Percentiles rank a stretch among this genome's conserved stretches.
phyloP scores from a whole-genome alignment of 2,329 filamentous ascomycete genomes.

The Diaporthe vexans region DNA sequence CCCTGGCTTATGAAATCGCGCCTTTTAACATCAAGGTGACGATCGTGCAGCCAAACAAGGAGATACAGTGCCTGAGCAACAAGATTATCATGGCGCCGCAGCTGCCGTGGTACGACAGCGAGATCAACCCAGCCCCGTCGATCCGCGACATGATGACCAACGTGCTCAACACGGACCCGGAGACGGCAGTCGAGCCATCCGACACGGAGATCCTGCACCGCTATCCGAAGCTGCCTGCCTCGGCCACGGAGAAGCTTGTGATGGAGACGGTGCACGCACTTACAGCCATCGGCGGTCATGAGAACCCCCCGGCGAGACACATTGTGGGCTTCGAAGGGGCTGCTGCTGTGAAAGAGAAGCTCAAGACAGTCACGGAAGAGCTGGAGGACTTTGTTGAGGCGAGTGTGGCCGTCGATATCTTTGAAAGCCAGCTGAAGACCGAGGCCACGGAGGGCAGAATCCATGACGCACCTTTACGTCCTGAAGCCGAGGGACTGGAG shows the following conservation, averaged over 20 bases:
- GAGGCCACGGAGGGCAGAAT: conserved; percentile 62
- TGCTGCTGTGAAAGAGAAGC: conserved; percentile 90
- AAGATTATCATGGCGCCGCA: conserved; percentile 87
- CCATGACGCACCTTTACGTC: conserved; percentile 44
- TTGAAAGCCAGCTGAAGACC: conserved; percentile 67
- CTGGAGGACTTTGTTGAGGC: conserved; percentile 96
- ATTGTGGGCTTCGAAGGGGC: conserved; percentile 94
- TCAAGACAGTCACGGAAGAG: conserved; percentile 96
- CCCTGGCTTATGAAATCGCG: conserved; percentile 93
- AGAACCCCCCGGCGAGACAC: conserved; percentile 93
- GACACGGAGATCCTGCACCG: conserved; percentile 69
- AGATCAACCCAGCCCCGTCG: conserved; percentile 81
- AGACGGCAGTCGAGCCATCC: conserved; percentile 61
- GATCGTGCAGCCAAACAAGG: conserved; percentile 95
- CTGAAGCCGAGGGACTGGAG: conserved; percentile 25
- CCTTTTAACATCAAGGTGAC: conserved; percentile 98
- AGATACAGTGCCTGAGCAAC: conserved; percentile 89
- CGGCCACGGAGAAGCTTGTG: conserved; percentile 80
- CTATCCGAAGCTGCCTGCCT: conserved; percentile 79
- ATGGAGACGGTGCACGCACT: conserved; percentile 93
- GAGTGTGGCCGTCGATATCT: conserved; percentile 86
- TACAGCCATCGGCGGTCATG: conserved; percentile 92
- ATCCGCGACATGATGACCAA: conserved; percentile 86
- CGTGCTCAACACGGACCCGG: conserved; percentile 82
- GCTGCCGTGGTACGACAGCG: conserved; percentile 74